A percentile compares a stretch with the other conserved stretches of the same genome.
Conservation (phyloP, 495 filamentous ascomycete genomes). For the Astrothelium subdiscretum region DNA sequence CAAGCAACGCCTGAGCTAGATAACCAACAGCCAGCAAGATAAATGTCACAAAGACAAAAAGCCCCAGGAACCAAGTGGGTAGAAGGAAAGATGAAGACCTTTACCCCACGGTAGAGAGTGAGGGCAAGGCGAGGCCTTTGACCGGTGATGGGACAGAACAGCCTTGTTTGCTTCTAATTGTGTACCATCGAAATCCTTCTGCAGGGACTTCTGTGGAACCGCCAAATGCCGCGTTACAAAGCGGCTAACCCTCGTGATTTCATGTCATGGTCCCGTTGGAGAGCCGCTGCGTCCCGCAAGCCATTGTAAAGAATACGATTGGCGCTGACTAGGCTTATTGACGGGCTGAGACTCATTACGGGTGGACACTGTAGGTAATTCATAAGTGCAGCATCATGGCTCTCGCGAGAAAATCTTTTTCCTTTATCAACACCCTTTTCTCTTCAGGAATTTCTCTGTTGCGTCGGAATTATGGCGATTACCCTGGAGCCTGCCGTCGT, state of each 20-base stretch:
- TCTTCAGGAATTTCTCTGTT: background rate
- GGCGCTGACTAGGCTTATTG: background rate
- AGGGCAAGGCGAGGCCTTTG: background rate
- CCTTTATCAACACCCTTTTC: too few relatives aligned
- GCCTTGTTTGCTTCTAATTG: background rate
- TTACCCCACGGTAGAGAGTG: background rate
- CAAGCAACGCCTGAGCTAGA: too few relatives aligned
- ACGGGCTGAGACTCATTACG: background rate
- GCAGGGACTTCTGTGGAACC: background rate
- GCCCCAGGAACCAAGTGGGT: too few relatives aligned
- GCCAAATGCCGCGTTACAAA: background rate
- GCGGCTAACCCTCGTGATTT: background rate
- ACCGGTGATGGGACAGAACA: background rate
- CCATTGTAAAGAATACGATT: background rate
- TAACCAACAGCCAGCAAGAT: too few relatives aligned
- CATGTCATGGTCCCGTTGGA: background rate
- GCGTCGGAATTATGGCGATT: background rate
- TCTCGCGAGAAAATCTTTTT: background rate
- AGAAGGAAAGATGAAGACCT: background rate
- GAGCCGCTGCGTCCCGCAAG: background rate
- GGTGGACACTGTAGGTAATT: background rate
- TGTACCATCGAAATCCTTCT: background rate
- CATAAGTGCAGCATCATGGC: background rate
- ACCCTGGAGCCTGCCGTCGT: slow-evolving; percentile 2
- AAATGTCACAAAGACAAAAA: background rate